These are phyloP conservation scores for Exserohilum turcica DNA, from an alignment of 2,329 filamentous ascomycete genomes.

Conservation along the genomic window DNA sequence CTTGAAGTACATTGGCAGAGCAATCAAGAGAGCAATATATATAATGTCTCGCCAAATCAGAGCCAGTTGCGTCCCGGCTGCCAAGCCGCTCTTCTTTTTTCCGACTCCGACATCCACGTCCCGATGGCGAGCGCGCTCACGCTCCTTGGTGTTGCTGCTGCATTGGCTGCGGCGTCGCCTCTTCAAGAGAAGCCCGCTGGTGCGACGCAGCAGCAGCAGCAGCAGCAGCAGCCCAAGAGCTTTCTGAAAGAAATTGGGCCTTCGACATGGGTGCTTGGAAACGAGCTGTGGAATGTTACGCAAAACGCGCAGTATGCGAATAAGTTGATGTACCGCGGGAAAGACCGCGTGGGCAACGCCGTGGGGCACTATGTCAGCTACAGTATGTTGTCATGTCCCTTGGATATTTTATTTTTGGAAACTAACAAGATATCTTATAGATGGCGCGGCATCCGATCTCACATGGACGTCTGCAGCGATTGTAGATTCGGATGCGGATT, in stretches of 20 bases:
- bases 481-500: slow-evolving; percentile 48
- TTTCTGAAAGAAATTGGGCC: slow-evolving; percentile 44
- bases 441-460: slow-evolving; percentile 55
- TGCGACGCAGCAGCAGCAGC: slow-evolving; percentile 24
- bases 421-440: slow-evolving; percentile 32
- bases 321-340: slow-evolving; percentile 50
- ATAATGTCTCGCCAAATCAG: not conserved
- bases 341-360: slow-evolving; percentile 51
- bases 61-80: too few species aligned
- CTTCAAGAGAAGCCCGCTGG: slow-evolving; percentile 20
- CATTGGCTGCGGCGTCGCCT: slow-evolving; percentile 24
- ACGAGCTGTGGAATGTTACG: slow-evolving; percentile 52
- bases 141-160: slow-evolving; percentile 11
- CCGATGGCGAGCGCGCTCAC: slow-evolving; percentile 22
- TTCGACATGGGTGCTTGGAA: slow-evolving; percentile 48
- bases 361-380: slow-evolving; percentile 54
- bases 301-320: slow-evolving; percentile 47
- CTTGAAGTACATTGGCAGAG: too few species aligned
- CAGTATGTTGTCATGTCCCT: too few species aligned
- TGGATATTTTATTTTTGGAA: too few species aligned
- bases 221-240: slow-evolving; percentile 33
- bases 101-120: too few species aligned
- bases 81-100: too few species aligned
- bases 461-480: slow-evolving; percentile 56
- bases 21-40: not conserved